Conservation (phyloP, 306 rosid species). For the Prunus salicina region DNA sequence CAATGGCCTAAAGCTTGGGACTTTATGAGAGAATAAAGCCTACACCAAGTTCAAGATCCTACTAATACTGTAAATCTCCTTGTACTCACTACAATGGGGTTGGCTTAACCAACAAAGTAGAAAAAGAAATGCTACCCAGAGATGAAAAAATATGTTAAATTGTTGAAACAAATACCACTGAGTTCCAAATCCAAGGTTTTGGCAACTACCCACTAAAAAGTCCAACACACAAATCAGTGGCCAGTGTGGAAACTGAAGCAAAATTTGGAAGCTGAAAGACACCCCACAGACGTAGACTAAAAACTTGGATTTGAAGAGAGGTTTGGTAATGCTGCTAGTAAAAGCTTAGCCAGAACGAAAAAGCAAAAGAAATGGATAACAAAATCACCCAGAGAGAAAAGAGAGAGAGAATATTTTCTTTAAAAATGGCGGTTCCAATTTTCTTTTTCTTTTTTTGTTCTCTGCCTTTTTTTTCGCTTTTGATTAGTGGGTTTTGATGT, state of each 20-base stretch:
- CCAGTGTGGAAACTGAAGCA: constrained; percentile 25
- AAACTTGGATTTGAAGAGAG: constrained; percentile 73
- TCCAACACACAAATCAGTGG: constrained; percentile 17
- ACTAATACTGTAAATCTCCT: constrained; percentile 28
- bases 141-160: constrained; percentile 4
- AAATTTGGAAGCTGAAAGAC: constrained; percentile 32
- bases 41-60: constrained; percentile 26
- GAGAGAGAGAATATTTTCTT: constrained; percentile 10
- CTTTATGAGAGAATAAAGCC: constrained; percentile 22
- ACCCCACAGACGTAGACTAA: constrained; percentile 31
- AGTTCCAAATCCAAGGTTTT: constrained; percentile 37
- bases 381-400: constrained; percentile 3
- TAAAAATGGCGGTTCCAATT: constrained; percentile 23
- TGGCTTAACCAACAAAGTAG: constrained; percentile 19
- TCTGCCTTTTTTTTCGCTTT: not conserved
- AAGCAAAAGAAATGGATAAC: constrained; percentile 12
- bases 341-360: constrained; percentile 1
- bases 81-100: constrained; percentile 10
- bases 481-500: constrained; percentile 18
- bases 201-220: constrained; percentile 35
- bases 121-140: constrained; percentile 24
- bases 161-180: constrained; percentile 1
- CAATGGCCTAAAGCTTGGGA: constrained; percentile 9
- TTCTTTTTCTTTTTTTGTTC: not conserved
- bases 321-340: constrained; percentile 26